Evolutionary conservation across 2,329 filamentous ascomycete genomes (phyloP).

Genomic region (Alternaria solani): DNA sequence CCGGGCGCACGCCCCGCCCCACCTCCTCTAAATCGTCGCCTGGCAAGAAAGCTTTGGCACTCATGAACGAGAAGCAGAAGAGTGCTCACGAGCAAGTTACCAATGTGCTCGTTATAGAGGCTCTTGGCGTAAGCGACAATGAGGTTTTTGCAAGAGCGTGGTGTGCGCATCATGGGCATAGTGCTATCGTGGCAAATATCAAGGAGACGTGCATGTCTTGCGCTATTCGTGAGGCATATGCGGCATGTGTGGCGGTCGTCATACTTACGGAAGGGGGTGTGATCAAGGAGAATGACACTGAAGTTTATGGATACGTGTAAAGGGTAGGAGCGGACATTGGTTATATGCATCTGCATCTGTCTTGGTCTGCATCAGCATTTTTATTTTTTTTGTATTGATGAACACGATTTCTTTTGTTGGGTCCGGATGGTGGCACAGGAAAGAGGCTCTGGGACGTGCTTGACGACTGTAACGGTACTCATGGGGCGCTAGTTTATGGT

Average conservation of each 20-base stretch:
- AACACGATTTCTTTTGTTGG: conserved; percentile 10
- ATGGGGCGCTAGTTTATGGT: conserved; percentile 9
- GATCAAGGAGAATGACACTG: conserved; percentile 56
- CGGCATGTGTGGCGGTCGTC: conserved; percentile 74
- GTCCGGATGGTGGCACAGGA: conserved; percentile 1
- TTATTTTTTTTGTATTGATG: neutral
- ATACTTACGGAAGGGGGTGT: conserved; percentile 64
- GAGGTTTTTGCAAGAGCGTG: conserved; percentile 79
- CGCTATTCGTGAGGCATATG: conserved; percentile 77
- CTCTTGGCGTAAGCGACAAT: conserved; percentile 76
- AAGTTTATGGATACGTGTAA: conserved; percentile 21
- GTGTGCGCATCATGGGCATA: conserved; percentile 79
- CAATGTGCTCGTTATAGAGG: conserved; percentile 74
- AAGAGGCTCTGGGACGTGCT: neutral
- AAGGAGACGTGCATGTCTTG: conserved; percentile 76
- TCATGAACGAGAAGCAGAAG: conserved; percentile 29
- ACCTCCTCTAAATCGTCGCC: conserved; percentile 45
- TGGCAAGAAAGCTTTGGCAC: conserved; percentile 40
- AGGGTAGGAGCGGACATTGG: conserved; percentile 7
- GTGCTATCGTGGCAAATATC: conserved; percentile 74
- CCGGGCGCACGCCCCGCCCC: conserved; percentile 40
- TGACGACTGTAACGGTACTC: conserved; percentile 22
- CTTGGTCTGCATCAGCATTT: conserved; percentile 9
- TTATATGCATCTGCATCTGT: conserved; percentile 13
- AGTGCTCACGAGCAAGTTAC: conserved; percentile 57